Base-by-base conservation (phyloP, 108 stramenopile genomes). In the Conticribra weissflogii region DNA sequence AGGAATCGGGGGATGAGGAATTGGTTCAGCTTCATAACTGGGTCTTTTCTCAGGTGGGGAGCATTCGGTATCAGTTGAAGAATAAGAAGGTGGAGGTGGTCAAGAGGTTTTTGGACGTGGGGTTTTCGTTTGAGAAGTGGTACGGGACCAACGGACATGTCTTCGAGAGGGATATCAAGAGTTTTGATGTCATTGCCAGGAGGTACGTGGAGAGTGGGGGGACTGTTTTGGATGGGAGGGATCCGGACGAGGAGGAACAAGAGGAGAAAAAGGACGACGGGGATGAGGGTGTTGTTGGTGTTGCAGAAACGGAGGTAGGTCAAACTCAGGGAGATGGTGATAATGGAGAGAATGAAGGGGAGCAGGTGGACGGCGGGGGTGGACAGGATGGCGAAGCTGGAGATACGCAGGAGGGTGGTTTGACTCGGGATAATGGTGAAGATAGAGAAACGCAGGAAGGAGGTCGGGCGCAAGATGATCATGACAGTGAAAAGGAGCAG, bases 121-220 rank as follows among this genome's bases (percentile, higher is more conserved):
- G 69, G 16, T 78, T 78, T 47, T 70, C 77, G 12, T 78, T 78
- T 32, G 77, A 78, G 54, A 54, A 55, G 25, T 78, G 77, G 77
- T 78, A 78, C 27, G 69, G 47, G 9, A 71, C 55, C 33, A 67
- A 66, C 55, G 70, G 70, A 12, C 70, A 66, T 48, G 70, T 71
- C 58, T 71, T 78, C 61, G 70, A 71, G 29, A 52, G 78, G 9
- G 65, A 71, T n/a, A 62, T 78, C 23, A 68, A 63, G 1, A 23
- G 49, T 29, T 78, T 78, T 49, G 70, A 78, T 67, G 57, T 29
- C 27, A 71, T 78, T 29, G 61, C 54, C 0, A 54, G 70, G 29
- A 58, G 63, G 32, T 78, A 78, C 22, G 78, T 78, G 34, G 61
- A 71, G 48, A 78, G 64, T 33, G 64, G 64, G 24, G 77, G 77